Evolutionary conservation across 345 rosid species (phyloP).

Genomic region (Acer yangbiense): DNA sequence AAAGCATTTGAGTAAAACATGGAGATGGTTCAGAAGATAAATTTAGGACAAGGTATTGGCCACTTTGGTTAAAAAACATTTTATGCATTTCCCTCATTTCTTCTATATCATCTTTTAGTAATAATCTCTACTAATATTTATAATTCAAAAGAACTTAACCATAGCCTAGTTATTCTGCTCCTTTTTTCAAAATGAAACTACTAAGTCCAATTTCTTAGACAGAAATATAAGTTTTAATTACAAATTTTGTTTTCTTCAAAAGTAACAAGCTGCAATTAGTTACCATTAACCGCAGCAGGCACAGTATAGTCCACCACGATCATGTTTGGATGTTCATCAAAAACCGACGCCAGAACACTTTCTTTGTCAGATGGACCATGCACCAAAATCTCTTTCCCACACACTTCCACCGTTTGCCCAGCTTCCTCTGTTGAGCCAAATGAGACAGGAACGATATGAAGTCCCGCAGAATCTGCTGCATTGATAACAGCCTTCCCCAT

Average conservation of each 20-base stretch:
- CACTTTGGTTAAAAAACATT: background rate
- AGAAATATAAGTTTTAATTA: background rate
- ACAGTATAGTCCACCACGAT: slow-evolving; percentile 85
- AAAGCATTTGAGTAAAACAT: background rate
- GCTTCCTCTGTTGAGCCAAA: slow-evolving; percentile 73
- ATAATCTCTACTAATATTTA: background rate
- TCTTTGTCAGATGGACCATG: slow-evolving; percentile 79
- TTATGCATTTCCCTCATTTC: background rate
- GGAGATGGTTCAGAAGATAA: background rate
- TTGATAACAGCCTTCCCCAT: slow-evolving; percentile 91
- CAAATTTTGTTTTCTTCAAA: background rate
- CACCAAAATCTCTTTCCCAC: slow-evolving; percentile 69
- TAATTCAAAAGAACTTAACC: slow-evolving; percentile 2
- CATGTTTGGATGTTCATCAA: slow-evolving; percentile 65
- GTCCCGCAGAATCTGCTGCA: slow-evolving; percentile 89
- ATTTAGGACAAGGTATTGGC: background rate
- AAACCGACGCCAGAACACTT: slow-evolving; percentile 58
- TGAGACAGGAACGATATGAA: slow-evolving; percentile 68
- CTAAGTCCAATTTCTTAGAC: background rate
- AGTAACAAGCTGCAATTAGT: background rate
- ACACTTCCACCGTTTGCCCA: slow-evolving; percentile 62
- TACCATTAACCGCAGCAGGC: slow-evolving; percentile 90
- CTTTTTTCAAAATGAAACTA: background rate
- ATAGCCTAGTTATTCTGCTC: background rate
- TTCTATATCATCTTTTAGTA: background rate